Base-by-base conservation (phyloP, 495 filamentous ascomycete species). In the Tricharina praecox region DNA sequence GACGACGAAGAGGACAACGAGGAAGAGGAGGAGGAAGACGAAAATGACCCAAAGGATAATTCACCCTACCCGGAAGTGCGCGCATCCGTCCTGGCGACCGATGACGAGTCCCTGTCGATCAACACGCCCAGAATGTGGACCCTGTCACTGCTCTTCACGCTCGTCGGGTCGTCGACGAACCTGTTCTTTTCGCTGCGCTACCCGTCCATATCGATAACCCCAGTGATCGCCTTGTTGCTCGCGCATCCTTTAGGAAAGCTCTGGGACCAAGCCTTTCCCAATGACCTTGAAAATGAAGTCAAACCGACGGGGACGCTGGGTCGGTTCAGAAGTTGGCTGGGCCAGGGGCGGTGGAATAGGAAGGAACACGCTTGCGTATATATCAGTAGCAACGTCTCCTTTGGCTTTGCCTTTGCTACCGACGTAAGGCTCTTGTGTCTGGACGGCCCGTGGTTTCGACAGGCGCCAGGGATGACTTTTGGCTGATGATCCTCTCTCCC, bases 41-140 rank as follows among this genome's bases (percentile, higher is more conserved):
- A 71, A 35, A 55, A 69, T 7, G 69, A 77, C 45, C 72, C 72
- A 21, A 63, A 68, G 3, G 74, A 79, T 54, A 76, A 79, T 62
- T 79, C 76, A 2, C 73, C 73, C 23, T 72, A 85, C 62, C 57
- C 79, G 7, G 76, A 82, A 67, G 83, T 88, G 3, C 73, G 83
- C 45, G 83, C 83, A 21, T 82, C 79, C 0, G 82, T 88, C 7
- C 68, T 77, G 5, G 74, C 81, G 3, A 76, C 70, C 11, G 83
- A 90, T 59, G 74, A 90, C 56, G 72, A 69, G 18, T 66, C 70
- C 13, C 66, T 85, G 13, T 87, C 82, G 3, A 84, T 88, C 44
- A 88, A 82, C 62, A 90, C 85, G 1, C 76, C 84, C 15, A 80
- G 84, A 28, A 93, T 90, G 83, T 90, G 84, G 85, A 61, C 70